Base-by-base conservation (phyloP, 169 alveolate genomes). In the Besnoitia besnoiti region DNA sequence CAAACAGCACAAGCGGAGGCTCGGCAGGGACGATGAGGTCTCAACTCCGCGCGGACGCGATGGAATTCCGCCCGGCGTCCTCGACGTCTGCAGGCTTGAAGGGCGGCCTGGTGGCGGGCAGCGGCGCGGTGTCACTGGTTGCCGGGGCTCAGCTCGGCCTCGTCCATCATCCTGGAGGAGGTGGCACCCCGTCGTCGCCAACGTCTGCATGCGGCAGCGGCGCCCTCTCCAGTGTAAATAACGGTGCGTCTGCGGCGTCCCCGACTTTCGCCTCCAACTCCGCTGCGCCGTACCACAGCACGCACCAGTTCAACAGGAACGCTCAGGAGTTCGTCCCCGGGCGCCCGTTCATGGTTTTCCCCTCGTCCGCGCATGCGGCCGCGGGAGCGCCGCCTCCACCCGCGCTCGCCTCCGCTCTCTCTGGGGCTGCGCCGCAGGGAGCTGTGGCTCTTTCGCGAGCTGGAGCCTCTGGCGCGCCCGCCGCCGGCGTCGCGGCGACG, bases 251-350 rank as follows among this genome's bases (percentile, higher is more conserved):
- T 62, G 67, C 93, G 19, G 82, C 67, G 73, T 30, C 93, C 40
- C 82, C 93, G n/a, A 2, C 93, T 49, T n/a, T n/a, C n/a, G n/a
- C n/a, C n/a, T 39, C 88, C 33, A 42, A 76, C 49, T 75, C 85
- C 24, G 0, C 80, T 7, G 19, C 80, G 7, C 0, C 77, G 79
- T 75, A 55, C 89, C 75, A 67, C 90, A 79, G 90, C 76, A 49
- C 90, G 67, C 51, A 90, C 85, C 93, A 90, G 93, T 90, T 90
- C 50, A 90, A 90, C 85, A 59, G 90, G 42, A 90, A 90, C 46
- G 93, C 93, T 12, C 93, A 90, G 51, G 93, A 90, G 75, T 90
- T 90, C 55, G 85, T 90, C 3, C 93, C 93, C 35, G 93, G 93
- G n/a, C 61, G 93, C 44, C 93, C 90, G 4, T 90, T 77, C 21